Percentiles rank a stretch among this genome's conserved stretches.
phyloP scores from a whole-genome alignment of 768 basidiomycete genomes.

The Tricholomella constricta region DNA sequence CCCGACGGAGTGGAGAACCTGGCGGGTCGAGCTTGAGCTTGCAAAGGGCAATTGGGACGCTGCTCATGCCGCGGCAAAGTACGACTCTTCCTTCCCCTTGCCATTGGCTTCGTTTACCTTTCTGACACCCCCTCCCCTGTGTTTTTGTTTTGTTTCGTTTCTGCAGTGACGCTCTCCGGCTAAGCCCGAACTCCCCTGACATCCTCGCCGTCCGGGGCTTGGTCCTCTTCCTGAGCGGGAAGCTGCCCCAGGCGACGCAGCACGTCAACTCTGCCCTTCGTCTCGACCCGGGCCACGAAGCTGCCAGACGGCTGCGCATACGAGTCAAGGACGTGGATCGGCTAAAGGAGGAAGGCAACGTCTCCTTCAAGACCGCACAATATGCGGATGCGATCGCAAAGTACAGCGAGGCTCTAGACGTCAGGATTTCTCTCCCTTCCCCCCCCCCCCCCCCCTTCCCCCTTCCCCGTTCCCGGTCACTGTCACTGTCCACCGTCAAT shows the following conservation, averaged over 20 bases:
- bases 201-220: conserved; percentile 77
- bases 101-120: no score
- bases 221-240: conserved; percentile 73
- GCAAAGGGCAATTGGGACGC: conserved; percentile 70
- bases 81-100: conserved; percentile 24
- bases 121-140: not conserved
- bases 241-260: conserved; percentile 69
- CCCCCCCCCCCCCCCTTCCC: no score
- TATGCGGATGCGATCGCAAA: conserved; percentile 63
- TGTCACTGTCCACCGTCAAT: no score
- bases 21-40: conserved; percentile 79
- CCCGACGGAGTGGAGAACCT: conserved; percentile 79
- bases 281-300: conserved; percentile 75
- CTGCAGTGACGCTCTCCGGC: conserved; percentile 70
- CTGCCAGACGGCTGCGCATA: conserved; percentile 70
- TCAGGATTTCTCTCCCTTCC: conserved; percentile 28
- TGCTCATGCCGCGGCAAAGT: conserved; percentile 79
- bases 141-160: not conserved
- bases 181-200: conserved; percentile 76
- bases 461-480: no score
- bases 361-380: conserved; percentile 64
- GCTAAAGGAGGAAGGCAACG: conserved; percentile 84
- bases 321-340: conserved; percentile 82
- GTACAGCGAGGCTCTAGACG: conserved; percentile 75
- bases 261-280: conserved; percentile 73